Conservation (phyloP, 441 rosid genomes). For the Adansonia gregorii region DNA sequence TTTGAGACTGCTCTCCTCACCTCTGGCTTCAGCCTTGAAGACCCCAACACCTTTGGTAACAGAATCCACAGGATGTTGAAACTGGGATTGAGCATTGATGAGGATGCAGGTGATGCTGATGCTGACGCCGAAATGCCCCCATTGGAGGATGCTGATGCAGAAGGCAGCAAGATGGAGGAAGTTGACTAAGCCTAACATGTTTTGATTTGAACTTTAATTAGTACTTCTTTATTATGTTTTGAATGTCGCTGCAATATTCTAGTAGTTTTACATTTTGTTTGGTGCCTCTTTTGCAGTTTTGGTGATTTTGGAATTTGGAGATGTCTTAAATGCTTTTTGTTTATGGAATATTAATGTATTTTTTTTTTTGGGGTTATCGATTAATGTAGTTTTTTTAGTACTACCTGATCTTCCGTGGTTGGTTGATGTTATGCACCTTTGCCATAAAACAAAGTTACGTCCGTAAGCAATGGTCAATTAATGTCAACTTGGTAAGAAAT, state of each 20-base stretch:
- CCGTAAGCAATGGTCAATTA: no score
- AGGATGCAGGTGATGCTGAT: conserved; percentile 53
- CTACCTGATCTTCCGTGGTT: no score
- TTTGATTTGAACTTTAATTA: background rate
- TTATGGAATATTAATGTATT: background rate
- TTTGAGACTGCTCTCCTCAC: conserved; percentile 70
- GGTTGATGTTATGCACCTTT: no score
- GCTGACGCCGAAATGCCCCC: conserved; percentile 59
- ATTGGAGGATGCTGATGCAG: conserved; percentile 61
- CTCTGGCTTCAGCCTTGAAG: conserved; percentile 72
- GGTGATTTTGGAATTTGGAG: background rate
- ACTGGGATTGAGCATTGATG: conserved; percentile 68
- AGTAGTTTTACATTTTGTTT: background rate
- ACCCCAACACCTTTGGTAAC: conserved; percentile 74
- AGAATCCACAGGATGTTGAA: conserved; percentile 76
- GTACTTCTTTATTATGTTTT: background rate
- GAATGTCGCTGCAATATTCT: background rate
- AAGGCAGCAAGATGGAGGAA: conserved; percentile 83
- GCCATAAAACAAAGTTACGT: no score
- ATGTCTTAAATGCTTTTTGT: background rate
- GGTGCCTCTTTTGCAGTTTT: background rate
- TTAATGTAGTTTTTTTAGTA: no score
- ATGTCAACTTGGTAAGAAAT: no score
- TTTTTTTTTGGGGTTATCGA: background rate
- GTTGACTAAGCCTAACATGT: conserved; percentile 46